Conservation (phyloP, 371 early-diverging fungal species). For the Mucor indicus region DNA sequence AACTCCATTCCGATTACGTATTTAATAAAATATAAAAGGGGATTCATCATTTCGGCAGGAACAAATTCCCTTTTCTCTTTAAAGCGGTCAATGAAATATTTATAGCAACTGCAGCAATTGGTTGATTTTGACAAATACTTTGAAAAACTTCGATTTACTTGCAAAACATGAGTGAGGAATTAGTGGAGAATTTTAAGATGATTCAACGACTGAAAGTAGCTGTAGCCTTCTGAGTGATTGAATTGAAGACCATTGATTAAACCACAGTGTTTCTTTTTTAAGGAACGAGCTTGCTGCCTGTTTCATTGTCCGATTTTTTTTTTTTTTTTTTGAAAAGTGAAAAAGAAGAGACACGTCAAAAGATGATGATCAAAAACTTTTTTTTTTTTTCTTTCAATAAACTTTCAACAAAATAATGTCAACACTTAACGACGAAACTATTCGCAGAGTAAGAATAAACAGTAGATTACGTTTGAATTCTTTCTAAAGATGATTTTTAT, state of each 20-base stretch:
- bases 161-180: too few relatives aligned
- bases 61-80: too few relatives aligned
- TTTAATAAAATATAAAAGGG: constrained; percentile 2
- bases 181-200: too few relatives aligned
- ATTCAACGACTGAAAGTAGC: too few relatives aligned
- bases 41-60: neutral
- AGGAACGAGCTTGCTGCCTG: too few relatives aligned
- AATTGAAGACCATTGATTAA: too few relatives aligned
- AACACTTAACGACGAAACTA: constrained; percentile 44
- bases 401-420: constrained; percentile 23
- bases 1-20: constrained; percentile 40
- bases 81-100: too few relatives aligned
- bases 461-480: neutral
- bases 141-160: too few relatives aligned
- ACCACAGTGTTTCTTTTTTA: too few relatives aligned
- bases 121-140: neutral
- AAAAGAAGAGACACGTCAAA: neutral
- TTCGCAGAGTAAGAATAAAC: constrained; percentile 30
- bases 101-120: neutral
- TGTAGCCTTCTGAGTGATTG: too few relatives aligned
- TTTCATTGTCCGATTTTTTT: neutral
- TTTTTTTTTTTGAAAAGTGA: neutral
- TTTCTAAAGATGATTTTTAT: neutral
- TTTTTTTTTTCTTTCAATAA: neutral
- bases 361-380: neutral